Base-by-base conservation (phyloP, 2,329 filamentous ascomycete genomes). In the Aureobasidium melanogenum region DNA sequence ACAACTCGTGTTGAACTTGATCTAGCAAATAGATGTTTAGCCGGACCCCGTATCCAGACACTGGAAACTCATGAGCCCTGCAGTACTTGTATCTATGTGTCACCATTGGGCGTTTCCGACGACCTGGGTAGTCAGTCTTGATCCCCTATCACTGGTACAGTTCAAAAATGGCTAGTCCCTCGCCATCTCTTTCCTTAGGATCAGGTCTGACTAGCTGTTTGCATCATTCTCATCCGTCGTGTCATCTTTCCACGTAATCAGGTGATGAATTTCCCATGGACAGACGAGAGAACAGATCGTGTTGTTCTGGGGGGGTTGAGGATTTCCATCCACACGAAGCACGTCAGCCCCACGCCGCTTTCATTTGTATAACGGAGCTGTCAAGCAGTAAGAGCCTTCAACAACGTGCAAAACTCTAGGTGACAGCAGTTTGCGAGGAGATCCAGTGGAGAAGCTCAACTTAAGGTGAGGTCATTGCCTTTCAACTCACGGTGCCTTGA, bases 391-490 rank as follows among this genome's bases (percentile, higher is more conserved):
- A 38, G 24, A 28, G 24, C 22, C 17, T 24, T n/a, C 3, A 19
- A 28, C 30, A 38, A 57, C 54, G 30, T 46, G 41, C 28, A n/a
- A 28, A 57, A 57, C 24, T 38, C n/a, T 47, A 19, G 39, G 19
- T 57, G 54, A 57, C 54, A 57, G 41, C 39, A 57, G 54, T 36
- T 17, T 17, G 26, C 19, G 10, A 36, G 30, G 5, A 15, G 46
- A 44, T 9, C 7, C 24, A 19, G 10, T 56, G 38, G n/a, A 34
- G 34, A 41, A 24, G 51, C 36, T 54, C 41, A 46, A 57, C 15
- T 46, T 59, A 59, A 59, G 44, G 56, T 59, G 39, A 44, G 56
- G 56, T 59, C 44, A 59, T 39, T 43, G 56, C 54, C 43, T n/a
- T 50, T 19, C 22, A 39, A 50, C 43, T 59, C 34, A 24, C 56